phyloP scores from a whole-genome alignment of 2,329 filamentous ascomycete genomes.

The Colletotrichum sidae region DNA sequence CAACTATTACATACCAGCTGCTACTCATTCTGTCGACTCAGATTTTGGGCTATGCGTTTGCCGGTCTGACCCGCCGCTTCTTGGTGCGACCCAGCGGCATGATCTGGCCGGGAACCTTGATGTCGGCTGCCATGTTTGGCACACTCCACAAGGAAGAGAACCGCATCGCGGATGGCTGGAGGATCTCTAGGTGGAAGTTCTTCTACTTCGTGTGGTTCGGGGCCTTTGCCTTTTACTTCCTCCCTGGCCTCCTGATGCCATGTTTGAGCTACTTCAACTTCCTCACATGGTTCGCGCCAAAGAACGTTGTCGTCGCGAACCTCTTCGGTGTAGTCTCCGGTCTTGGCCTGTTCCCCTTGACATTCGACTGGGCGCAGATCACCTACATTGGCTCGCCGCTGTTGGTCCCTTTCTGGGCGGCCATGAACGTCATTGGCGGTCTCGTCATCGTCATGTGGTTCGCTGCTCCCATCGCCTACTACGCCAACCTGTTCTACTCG shows the following conservation, averaged over 20 bases:
- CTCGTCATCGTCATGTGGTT: constrained; percentile 89
- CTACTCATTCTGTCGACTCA: constrained; percentile 88
- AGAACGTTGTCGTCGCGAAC: constrained; percentile 88
- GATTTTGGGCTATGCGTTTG: constrained; percentile 87
- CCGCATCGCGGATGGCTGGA: constrained; percentile 84
- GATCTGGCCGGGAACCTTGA: constrained; percentile 91
- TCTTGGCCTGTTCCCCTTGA: constrained; percentile 84
- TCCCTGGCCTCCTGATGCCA: constrained; percentile 84
- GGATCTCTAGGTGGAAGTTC: constrained; percentile 84
- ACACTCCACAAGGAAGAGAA: constrained; percentile 89
- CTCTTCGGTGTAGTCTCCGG: constrained; percentile 89
- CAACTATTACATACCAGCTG: constrained; percentile 81
- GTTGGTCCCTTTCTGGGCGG: constrained; percentile 87
- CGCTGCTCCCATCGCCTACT: constrained; percentile 82
- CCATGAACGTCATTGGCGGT: constrained; percentile 85
- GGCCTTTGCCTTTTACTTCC: constrained; percentile 85
- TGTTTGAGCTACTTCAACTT: constrained; percentile 91
- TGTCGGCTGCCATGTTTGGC: constrained; percentile 90
- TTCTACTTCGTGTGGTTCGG: constrained; percentile 79
- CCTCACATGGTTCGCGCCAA: constrained; percentile 87
- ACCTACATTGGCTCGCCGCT: constrained; percentile 88
- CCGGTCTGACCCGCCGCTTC: constrained; percentile 83
- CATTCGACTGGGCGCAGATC: constrained; percentile 93
- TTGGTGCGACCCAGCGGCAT: constrained; percentile 87
- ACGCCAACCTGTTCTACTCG: constrained; percentile 81